Percentiles rank a stretch among this genome's conserved stretches.
Evolutionary conservation across 495 filamentous ascomycete species (phyloP).

Genomic region (Tuber indicum): DNA sequence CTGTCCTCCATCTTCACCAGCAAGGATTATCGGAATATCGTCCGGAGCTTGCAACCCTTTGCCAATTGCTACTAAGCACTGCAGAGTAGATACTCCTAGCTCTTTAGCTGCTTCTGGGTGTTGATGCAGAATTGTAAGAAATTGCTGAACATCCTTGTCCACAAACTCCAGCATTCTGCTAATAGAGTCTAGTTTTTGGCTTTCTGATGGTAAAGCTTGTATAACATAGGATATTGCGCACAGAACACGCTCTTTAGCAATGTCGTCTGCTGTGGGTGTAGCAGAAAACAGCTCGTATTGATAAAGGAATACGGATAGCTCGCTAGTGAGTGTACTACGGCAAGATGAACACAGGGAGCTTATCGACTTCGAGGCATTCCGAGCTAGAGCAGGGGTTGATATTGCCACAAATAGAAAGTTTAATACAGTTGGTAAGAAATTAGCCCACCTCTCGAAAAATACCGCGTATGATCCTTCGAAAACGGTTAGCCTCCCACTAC

Average conservation of each 20-base stretch:
- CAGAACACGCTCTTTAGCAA: constrained; percentile 72
- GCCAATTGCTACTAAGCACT: constrained; percentile 69
- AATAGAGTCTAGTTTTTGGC: constrained; percentile 56
- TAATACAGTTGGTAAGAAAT: constrained; percentile 65
- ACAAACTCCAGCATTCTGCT: constrained; percentile 61
- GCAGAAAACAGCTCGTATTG: constrained; percentile 63
- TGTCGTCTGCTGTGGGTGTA: constrained; percentile 56
- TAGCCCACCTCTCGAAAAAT: constrained; percentile 69
- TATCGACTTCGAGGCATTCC: constrained; percentile 73
- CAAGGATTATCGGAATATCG: constrained; percentile 63
- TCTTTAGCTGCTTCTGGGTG: constrained; percentile 42
- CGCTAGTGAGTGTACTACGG: constrained; percentile 59
- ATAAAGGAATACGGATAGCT: constrained; percentile 68
- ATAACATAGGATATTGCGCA: constrained; percentile 79
- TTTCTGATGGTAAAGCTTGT: constrained; percentile 63
- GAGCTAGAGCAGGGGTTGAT: constrained; percentile 58
- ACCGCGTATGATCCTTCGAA: constrained; percentile 54
- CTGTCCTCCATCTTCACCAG: constrained; percentile 45
- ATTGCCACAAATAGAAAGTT: constrained; percentile 76
- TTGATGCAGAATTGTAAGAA: constrained; percentile 38
- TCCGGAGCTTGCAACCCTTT: constrained; percentile 69
- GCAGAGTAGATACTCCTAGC: constrained; percentile 58
- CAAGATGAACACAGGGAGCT: constrained; percentile 73
- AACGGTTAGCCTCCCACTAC: neutral
- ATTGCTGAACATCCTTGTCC: constrained; percentile 54